A percentile compares a stretch with the other conserved stretches of the same genome.
These are phyloP conservation scores for Huntiella decipiens DNA, from an alignment of 2,329 filamentous ascomycete genomes.

Conservation along the genomic window DNA sequence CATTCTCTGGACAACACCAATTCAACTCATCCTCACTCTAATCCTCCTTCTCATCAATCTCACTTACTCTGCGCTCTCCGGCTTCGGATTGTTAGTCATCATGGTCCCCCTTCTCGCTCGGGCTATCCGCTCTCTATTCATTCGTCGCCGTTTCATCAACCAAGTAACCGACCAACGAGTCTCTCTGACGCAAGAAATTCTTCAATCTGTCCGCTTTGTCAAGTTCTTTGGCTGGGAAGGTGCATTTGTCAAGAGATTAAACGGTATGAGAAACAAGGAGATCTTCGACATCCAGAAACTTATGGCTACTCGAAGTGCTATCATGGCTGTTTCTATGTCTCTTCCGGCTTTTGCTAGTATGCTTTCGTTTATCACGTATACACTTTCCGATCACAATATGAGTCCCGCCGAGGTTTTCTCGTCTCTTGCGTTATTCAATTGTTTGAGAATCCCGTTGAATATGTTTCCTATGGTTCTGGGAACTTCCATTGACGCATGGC, in stretches of 20 bases:
- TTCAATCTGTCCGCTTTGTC: conserved; percentile 82
- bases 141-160: conserved; percentile 63
- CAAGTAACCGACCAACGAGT: conserved; percentile 87
- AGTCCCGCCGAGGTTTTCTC: conserved; percentile 72
- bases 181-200: conserved; percentile 75
- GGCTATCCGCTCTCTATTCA: conserved; percentile 60
- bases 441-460: conserved; percentile 75
- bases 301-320: conserved; percentile 64
- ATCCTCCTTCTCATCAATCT: conserved; percentile 70
- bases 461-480: conserved; percentile 74
- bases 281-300: conserved; percentile 71
- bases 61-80: conserved; percentile 73
- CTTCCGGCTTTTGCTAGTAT: conserved; percentile 90
- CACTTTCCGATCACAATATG: conserved; percentile 45
- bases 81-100: conserved; percentile 65
- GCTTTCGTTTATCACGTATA: conserved; percentile 77
- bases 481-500: conserved; percentile 76
- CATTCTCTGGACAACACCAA: conserved; percentile 71
- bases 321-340: conserved; percentile 68
- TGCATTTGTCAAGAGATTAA: conserved; percentile 61
- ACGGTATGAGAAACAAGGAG: conserved; percentile 54
- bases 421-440: conserved; percentile 84
- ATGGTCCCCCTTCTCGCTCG: conserved; percentile 59
- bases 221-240: conserved; percentile 95
- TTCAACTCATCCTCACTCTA: conserved; percentile 61